A percentile compares a stretch with the other conserved stretches of the same genome.
phyloP scores from a whole-genome alignment of 140 eudicot species.

The Cichorium intybus region DNA sequence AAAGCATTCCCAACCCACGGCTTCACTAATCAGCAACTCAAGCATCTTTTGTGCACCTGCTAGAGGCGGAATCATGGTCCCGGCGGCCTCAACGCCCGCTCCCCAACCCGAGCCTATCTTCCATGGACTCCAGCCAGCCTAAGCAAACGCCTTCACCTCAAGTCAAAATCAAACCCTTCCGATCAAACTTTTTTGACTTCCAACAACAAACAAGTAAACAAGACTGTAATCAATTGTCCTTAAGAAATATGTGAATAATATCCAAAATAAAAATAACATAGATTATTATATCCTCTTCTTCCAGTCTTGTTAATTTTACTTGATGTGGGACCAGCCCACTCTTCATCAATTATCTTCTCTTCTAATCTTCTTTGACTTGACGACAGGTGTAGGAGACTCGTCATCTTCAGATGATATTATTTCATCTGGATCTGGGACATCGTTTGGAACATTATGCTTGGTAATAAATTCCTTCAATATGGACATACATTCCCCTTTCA shows the following conservation, averaged over 20 bases:
- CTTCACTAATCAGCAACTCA: too few relatives aligned
- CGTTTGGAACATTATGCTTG: slow-evolving; percentile 69
- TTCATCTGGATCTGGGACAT: slow-evolving; percentile 76
- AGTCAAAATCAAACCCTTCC: neutral
- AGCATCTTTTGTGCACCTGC: too few relatives aligned
- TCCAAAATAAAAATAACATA: too few relatives aligned
- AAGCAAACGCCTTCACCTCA: too few relatives aligned
- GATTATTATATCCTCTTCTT: neutral
- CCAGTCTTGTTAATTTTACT: neutral
- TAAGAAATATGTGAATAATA: too few relatives aligned
- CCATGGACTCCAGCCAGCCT: too few relatives aligned
- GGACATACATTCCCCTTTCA: slow-evolving; percentile 80
- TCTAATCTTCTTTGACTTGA: slow-evolving; percentile 55
- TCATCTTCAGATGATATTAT: slow-evolving; percentile 70
- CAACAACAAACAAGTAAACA: neutral
- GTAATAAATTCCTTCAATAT: slow-evolving; percentile 79
- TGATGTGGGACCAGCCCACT: neutral
- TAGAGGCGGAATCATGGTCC: too few relatives aligned
- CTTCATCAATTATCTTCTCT: slow-evolving; percentile 8
- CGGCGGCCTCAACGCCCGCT: too few relatives aligned
- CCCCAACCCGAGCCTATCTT: too few relatives aligned
- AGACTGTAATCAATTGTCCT: neutral
- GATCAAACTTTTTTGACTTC: neutral
- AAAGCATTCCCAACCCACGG: too few relatives aligned
- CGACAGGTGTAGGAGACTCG: slow-evolving; percentile 36